Conservation (phyloP, 257 asterid species). For the Scutellaria barbata region DNA sequence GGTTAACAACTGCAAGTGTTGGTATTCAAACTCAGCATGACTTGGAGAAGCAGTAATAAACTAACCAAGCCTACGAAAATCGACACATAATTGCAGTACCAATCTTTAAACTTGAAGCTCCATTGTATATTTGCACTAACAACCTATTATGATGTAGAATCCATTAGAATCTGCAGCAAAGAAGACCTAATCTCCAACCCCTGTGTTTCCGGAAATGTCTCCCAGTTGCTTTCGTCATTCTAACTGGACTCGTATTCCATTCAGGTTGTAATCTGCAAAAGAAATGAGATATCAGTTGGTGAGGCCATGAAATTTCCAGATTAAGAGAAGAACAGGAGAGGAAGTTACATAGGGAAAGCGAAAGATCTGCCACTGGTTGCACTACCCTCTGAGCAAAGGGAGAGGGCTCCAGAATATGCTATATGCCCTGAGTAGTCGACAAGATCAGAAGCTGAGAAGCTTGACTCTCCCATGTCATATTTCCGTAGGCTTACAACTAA, state of each 20-base stretch:
- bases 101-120: conserved; percentile 5
- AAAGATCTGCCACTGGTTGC: conserved; percentile 64
- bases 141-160: conserved; percentile 32
- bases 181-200: conserved; percentile 78
- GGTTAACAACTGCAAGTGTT: background rate
- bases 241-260: conserved; percentile 84
- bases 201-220: conserved; percentile 54
- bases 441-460: conserved; percentile 50
- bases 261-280: conserved; percentile 68
- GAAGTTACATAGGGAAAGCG: conserved; percentile 64
- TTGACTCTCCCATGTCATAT: conserved; percentile 49
- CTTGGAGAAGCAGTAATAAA: conserved; percentile 38
- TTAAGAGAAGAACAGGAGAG: background rate
- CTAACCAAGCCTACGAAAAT: conserved; percentile 43
- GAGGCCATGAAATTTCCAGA: background rate
- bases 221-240: conserved; percentile 66
- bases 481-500: conserved; percentile 27
- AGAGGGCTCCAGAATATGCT: conserved; percentile 54
- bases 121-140: conserved; percentile 47
- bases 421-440: conserved; percentile 43
- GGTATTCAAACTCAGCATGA: conserved; percentile 40
- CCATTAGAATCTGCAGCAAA: conserved; percentile 77
- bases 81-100: conserved; percentile 44
- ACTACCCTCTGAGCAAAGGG: conserved; percentile 68
- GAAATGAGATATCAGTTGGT: background rate